phyloP scores from a whole-genome alignment of 257 asterid species.

The Salvia miltiorrhiza region DNA sequence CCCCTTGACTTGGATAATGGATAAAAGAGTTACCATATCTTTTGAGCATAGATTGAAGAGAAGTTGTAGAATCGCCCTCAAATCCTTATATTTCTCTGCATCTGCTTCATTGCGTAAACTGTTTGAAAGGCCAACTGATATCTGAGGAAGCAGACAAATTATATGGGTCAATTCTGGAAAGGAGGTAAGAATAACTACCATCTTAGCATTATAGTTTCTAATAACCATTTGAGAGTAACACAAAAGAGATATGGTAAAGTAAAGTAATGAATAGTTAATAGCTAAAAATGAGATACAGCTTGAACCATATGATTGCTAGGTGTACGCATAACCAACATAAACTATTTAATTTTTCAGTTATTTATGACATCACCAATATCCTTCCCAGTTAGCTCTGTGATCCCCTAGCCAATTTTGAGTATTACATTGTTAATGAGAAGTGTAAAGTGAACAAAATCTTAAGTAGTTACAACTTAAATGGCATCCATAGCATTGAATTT shows the following conservation, averaged over 20 bases:
- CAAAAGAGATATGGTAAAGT: not conserved
- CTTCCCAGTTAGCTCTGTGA: not conserved
- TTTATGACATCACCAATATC: not conserved
- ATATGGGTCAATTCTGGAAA: constrained; percentile 12
- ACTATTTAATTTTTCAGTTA: not conserved
- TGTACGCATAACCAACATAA: too few relatives aligned
- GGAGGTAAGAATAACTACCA: constrained; percentile 8
- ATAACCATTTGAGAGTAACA: not conserved
- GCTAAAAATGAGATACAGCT: not conserved
- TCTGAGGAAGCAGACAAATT: constrained; percentile 37
- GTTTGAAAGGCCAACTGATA: constrained; percentile 71
- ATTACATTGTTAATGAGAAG: not conserved
- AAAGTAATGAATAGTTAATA: not conserved
- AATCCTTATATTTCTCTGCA: constrained; percentile 83
- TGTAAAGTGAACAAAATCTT: not conserved
- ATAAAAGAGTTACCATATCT: constrained; percentile 61
- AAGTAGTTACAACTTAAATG: not conserved
- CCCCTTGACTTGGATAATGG: constrained; percentile 2
- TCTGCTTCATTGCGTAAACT: constrained; percentile 74
- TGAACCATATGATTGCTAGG: too few relatives aligned
- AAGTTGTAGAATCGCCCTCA: constrained; percentile 84
- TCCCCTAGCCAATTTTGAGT: not conserved
- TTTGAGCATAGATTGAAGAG: constrained; percentile 82
- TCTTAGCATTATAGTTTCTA: not conserved
- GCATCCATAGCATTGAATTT: not conserved